Base-by-base conservation (phyloP, 257 asterid genomes). In the Solanum okadae region DNA sequence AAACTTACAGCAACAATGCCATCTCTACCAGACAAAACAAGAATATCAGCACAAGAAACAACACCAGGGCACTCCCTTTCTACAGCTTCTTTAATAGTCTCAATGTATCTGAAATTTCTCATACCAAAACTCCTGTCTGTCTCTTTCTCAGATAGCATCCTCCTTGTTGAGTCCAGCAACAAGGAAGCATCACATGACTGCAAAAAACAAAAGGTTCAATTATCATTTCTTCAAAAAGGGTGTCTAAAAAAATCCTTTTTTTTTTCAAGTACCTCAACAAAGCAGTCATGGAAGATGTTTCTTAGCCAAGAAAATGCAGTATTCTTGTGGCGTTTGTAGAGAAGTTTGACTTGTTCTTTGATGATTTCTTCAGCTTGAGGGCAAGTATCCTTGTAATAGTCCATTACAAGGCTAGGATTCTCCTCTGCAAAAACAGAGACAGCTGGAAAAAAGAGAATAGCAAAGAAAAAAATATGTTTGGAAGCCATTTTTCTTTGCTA, bases 271-370 rank as follows among this genome's bases (percentile, higher is more conserved):
- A 95, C 99, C 98, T 95, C 95, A 46, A 97, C 99, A 81, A 92
- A 92, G 95, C 99, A 97, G 96, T 97, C 99, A 83, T 97, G 99
- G 94, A 97, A 97, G 87, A 97, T 94, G 94, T 97, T 97, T 86
- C 99, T 93, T 83, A 97, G 98, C 99, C 99, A 97, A 34, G 98
- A 97, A 89, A 96, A 96, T 1, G 99, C 99, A 49, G 99, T 97
- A 95, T 97, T 97, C 93, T 96, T 96, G 95, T 97, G 99, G 91
- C 98, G 98, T 90, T 97, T 96, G 95, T 97, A 97, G 6, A 97
- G 98, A 25, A 96, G 98, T 85, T 90, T 92, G 82, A 97, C 99
- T 90, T 97, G 99, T 73, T 96, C 98, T 33, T 79, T 94, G 93
- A 97, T 96, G 91, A 97, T 91, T 3, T 97, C 99, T 86, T 97